Conservation (phyloP, 768 basidiomycete species). For the Boletus edulis region DNA sequence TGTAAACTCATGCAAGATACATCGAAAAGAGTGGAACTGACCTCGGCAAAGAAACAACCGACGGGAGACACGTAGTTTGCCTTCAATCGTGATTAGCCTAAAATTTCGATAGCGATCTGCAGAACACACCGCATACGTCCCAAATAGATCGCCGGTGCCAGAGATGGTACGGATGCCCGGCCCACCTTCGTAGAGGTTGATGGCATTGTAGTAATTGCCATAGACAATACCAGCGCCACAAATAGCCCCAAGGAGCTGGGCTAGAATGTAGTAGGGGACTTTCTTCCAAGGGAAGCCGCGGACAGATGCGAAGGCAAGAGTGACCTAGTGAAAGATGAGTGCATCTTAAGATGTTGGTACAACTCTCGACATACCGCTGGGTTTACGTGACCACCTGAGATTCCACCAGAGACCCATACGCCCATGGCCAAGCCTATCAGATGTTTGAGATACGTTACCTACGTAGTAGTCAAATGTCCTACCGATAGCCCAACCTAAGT, state of each 20-base stretch:
- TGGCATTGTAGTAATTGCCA: conserved; percentile 65
- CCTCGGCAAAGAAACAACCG: conserved; percentile 47
- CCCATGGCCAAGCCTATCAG: conserved; percentile 54
- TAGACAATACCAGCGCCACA: conserved; percentile 58
- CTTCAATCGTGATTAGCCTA: conserved; percentile 23
- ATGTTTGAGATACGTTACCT: not conserved
- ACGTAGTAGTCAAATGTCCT: not conserved
- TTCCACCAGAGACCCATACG: conserved; percentile 62
- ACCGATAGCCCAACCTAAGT: conserved; percentile 34
- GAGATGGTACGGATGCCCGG: conserved; percentile 50
- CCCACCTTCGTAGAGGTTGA: conserved; percentile 62
- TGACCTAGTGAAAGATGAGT: conserved; percentile 47
- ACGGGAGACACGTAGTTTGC: conserved; percentile 42
- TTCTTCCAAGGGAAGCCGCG: conserved; percentile 80
- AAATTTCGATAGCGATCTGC: not conserved
- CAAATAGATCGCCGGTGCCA: conserved; percentile 57
- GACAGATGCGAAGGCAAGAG: conserved; percentile 63
- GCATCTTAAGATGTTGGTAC: not conserved
- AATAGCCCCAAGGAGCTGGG: conserved; percentile 61
- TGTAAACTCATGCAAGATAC: not conserved
- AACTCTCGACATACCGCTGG: conserved; percentile 48
- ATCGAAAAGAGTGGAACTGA: conserved; percentile 6
- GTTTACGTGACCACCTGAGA: conserved; percentile 77
- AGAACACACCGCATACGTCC: conserved; percentile 54
- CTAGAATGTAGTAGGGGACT: conserved; percentile 66